Conservation (phyloP, 83 land plant species). For the Thuja plicata region DNA sequence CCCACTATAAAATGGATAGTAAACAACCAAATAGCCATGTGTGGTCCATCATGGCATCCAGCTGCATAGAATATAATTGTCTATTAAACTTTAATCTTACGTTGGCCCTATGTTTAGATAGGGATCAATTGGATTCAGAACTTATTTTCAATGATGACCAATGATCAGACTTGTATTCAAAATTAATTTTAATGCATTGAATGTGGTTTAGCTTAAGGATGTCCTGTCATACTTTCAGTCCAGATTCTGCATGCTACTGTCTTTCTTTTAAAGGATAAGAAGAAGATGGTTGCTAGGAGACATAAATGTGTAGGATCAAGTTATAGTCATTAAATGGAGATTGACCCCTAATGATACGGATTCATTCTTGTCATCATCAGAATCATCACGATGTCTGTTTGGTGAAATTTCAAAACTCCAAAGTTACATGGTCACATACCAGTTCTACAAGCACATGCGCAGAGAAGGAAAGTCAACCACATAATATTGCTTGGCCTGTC, state of each 20-base stretch:
- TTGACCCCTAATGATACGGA: not conserved
- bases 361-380: not conserved
- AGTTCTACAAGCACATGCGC: not conserved
- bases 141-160: not conserved
- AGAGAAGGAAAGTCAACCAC: not conserved
- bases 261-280: not conserved
- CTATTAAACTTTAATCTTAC: not conserved
- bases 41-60: not conserved
- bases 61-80: not conserved
- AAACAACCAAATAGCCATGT: not conserved
- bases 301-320: not conserved
- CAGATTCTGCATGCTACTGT: not conserved
- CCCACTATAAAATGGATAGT: not conserved
- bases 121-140: not conserved
- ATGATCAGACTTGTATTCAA: not conserved
- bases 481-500: too few species aligned
- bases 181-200: not conserved
- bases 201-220: not conserved
- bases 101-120: not conserved
- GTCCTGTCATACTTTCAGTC: not conserved
- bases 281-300: not conserved
- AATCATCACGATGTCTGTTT: not conserved
- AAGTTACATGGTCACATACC: not conserved
- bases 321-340: not conserved
- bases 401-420: not conserved